Evolutionary conservation across 352 stramenopile species (phyloP).

Genomic region (Phytophthora quininea): DNA sequence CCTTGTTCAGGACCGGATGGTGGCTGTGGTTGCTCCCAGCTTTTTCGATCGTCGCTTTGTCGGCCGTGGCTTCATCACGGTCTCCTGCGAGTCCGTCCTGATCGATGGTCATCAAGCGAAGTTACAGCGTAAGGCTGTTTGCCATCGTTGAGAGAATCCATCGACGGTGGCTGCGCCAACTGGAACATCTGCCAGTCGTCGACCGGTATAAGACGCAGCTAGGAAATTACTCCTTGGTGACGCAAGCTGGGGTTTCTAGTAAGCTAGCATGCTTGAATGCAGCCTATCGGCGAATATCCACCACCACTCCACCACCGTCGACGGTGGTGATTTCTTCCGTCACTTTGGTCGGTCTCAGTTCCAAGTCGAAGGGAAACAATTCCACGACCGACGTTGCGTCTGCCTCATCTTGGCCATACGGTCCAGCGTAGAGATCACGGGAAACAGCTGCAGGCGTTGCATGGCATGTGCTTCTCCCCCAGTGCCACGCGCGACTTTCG

Average conservation of each 20-base stretch:
- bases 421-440: not conserved
- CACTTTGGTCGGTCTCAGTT: constrained; percentile 5
- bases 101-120: not conserved
- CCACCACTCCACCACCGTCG: too few species aligned
- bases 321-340: too few species aligned
- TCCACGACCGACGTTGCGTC: constrained; percentile 6
- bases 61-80: not conserved
- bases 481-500: not conserved
- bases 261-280: too few species aligned
- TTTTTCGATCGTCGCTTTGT: not conserved
- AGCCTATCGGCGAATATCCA: too few species aligned
- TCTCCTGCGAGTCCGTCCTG: not conserved
- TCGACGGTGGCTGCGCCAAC: not conserved
- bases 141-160: constrained; percentile 8
- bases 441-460: constrained; percentile 13
- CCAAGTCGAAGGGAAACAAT: constrained; percentile 3
- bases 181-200: constrained; percentile 3
- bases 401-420: constrained; percentile 6
- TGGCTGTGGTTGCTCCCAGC: not conserved
- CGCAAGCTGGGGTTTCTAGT: not conserved
- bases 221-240: not conserved
- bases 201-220: constrained; percentile 8
- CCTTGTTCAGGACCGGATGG: not conserved
- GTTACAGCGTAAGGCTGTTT: constrained; percentile 2
- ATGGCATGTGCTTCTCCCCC: constrained; percentile 4